Evolutionary conservation across 2,329 filamentous ascomycete genomes (phyloP).

Genomic region (Pyrenochaeta sp.): DNA sequence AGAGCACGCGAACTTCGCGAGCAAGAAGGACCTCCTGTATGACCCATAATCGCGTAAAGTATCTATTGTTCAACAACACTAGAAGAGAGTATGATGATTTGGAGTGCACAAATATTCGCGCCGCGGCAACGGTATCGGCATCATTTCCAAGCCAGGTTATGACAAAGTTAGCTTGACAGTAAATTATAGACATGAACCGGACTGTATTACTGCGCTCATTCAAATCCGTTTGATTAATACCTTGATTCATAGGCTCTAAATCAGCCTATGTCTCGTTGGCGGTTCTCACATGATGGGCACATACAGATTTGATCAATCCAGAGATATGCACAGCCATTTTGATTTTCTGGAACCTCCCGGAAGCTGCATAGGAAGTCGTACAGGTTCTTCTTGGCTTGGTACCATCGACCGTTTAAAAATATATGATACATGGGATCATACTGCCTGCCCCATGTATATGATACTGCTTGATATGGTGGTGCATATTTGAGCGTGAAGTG

Average conservation of each 20-base stretch:
- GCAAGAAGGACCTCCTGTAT: conserved; percentile 2
- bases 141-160: conserved; percentile 2
- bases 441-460: neutral
- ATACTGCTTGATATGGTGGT: neutral
- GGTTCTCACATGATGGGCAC: too few species aligned
- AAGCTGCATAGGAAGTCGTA: neutral
- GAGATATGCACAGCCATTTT: neutral
- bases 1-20: neutral
- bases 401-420: neutral
- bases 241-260: too few species aligned
- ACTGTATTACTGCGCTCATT: neutral
- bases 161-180: neutral
- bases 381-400: neutral
- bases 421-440: neutral
- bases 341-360: neutral
- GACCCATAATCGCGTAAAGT: conserved; percentile 1
- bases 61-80: neutral
- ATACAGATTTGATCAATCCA: conserved; percentile 3
- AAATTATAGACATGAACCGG: neutral
- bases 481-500: neutral
- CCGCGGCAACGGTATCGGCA: neutral
- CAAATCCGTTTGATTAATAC: neutral
- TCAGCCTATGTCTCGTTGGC: too few species aligned
- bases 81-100: neutral
- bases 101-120: neutral